Evolutionary conservation across 2,329 filamentous ascomycete genomes (phyloP), one percentile per base, ranked within the genome.

Genomic region (Fusarium incarnatum): DNA sequence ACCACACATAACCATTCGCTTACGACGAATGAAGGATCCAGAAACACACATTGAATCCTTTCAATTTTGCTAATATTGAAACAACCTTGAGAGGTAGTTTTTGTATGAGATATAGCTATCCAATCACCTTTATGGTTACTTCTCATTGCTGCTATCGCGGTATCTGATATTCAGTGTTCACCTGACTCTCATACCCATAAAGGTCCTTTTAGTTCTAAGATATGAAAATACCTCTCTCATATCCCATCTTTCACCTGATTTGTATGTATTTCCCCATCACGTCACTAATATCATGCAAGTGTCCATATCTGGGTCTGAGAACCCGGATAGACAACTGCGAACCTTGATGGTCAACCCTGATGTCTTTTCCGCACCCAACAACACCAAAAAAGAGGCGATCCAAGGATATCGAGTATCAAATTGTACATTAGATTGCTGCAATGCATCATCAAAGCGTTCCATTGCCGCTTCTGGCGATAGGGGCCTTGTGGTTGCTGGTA

Each of bases 271-370:
- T 18, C 9, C 15, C 4, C 52, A 71, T 61, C 64, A 32, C 9
- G 13, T 45, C 47, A 61, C 63, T 57, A 56, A 47, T 42, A 20
- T 52, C 34, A 44, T 42, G 52, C 32, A 32, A 48, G 28, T 18
- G 30, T 27, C 42, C 46, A 34, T 56, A 50, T 37, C 55, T 64
- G 55, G 34, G 40, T 25, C 48, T 45, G 71, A 74, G 73, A 75
- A 75, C 73, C 73, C 56, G 66, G 73, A 75, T 75, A 75, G 72
- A 53, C 60, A 69, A 18, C 2, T 27, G 61, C 42, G 70, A 44
- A 73, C 73, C 73, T 66, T 72, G 73, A 75, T 76, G 73, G 73
- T 15, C 65, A 75, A 75, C 73, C 73, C 54, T 73, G 73, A 75
- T 75, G 73, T 67, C 72, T 72, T 56, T 47, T 16, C 22, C 37